Percentiles rank a stretch among this genome's conserved stretches.
These are phyloP conservation scores for Rasamsonia emersonii DNA, from an alignment of 2,329 filamentous ascomycete genomes.

Conservation along the genomic window DNA sequence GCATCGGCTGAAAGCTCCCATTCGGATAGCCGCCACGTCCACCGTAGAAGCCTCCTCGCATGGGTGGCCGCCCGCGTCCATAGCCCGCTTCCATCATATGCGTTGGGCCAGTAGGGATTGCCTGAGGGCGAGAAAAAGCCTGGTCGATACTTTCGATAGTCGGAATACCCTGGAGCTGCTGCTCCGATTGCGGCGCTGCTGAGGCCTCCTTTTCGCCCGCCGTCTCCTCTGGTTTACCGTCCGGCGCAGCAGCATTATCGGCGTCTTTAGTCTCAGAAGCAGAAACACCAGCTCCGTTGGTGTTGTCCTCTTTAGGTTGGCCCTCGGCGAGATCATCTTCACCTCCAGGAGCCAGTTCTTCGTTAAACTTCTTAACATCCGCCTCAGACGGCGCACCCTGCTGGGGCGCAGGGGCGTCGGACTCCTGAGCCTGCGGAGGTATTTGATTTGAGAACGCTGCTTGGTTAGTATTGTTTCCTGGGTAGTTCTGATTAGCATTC, in stretches of 20 bases:
- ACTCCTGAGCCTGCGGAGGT: slow-evolving; percentile 19
- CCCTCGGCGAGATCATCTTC: slow-evolving; percentile 25
- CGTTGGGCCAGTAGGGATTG: slow-evolving; percentile 23
- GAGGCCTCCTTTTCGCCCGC: not conserved
- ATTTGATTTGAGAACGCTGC: slow-evolving; percentile 23
- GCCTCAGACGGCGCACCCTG: slow-evolving; percentile 10
- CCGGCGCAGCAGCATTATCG: slow-evolving; percentile 4
- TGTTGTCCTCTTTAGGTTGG: slow-evolving; percentile 10
- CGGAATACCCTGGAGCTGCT: slow-evolving; percentile 21
- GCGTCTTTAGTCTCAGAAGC: slow-evolving; percentile 1
- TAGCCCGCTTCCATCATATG: slow-evolving; percentile 20
- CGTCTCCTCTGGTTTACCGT: slow-evolving; percentile 10
- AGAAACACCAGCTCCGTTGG: slow-evolving; percentile 6
- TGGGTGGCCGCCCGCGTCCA: slow-evolving; percentile 34
- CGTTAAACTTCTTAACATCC: slow-evolving; percentile 20
- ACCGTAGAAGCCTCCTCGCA: slow-evolving; percentile 38
- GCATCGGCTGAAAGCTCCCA: slow-evolving; percentile 26
- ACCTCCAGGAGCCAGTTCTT: slow-evolving; percentile 26
- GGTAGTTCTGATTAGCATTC: slow-evolving; percentile 23
- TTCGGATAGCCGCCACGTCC: slow-evolving; percentile 31
- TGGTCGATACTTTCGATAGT: slow-evolving; percentile 24
- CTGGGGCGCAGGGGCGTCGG: slow-evolving; percentile 9
- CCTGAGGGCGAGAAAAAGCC: slow-evolving; percentile 13
- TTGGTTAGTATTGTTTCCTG: slow-evolving; percentile 26
- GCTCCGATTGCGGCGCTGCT: not conserved